phyloP scores from a whole-genome alignment of 768 basidiomycete species.

The Calocera cornea region DNA sequence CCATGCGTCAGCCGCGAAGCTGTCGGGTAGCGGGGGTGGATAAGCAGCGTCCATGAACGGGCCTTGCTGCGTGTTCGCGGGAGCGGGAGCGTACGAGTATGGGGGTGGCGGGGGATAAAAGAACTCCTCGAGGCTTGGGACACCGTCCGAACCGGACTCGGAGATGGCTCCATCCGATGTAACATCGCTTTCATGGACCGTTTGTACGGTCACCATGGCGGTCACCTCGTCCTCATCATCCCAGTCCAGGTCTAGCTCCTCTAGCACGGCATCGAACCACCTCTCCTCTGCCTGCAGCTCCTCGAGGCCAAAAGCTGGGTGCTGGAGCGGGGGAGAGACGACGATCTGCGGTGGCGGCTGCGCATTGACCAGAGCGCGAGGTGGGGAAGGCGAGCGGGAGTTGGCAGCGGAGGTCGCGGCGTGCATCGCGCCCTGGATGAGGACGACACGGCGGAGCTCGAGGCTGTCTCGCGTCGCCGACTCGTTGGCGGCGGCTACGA shows the following conservation, averaged over 20 bases:
- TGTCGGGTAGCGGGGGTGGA: neutral
- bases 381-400: neutral
- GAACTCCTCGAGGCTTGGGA: neutral
- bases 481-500: neutral
- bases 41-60: neutral
- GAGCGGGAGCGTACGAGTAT: neutral
- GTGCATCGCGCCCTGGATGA: constrained; percentile 3
- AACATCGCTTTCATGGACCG: neutral
- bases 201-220: neutral
- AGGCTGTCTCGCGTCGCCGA: neutral
- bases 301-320: neutral
- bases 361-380: neutral
- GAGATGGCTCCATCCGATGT: neutral
- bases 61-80: neutral
- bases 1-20: neutral
- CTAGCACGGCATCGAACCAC: neutral
- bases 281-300: neutral
- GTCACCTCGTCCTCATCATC: neutral
- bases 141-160: neutral
- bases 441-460: neutral
- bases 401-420: neutral
- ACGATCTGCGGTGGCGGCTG: neutral
- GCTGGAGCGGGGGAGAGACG: neutral
- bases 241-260: neutral
- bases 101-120: neutral